A percentile compares a stretch with the other conserved stretches of the same genome.
Conservation (phyloP, 768 basidiomycete species). For the Austroboletus eburneus region DNA sequence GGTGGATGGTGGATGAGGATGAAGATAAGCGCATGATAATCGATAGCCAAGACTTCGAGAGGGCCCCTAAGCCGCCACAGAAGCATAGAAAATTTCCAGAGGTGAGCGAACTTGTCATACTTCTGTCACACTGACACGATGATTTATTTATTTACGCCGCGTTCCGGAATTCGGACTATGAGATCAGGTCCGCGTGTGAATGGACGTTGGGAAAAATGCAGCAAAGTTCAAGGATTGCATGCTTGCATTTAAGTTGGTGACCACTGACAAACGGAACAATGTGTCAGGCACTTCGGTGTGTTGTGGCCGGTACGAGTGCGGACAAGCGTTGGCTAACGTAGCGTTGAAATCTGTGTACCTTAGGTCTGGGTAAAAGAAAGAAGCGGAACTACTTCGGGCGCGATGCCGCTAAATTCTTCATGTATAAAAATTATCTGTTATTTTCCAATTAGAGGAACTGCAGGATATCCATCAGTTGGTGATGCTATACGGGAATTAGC, state of each 20-base stretch:
- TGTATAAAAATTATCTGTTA: conserved; percentile 8
- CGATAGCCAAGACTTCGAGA: conserved; percentile 20
- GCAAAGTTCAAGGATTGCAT: conserved; percentile 16
- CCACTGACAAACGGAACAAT: conserved; percentile 3
- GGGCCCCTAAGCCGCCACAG: conserved; percentile 23
- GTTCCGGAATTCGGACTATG: conserved; percentile 10
- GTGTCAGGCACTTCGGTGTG: not conserved
- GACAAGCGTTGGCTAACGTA: not conserved
- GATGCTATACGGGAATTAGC: conserved; percentile 20
- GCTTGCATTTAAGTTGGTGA: too few species aligned
- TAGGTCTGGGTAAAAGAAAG: not conserved
- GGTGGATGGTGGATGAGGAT: not conserved
- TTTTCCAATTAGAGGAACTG: conserved; percentile 1
- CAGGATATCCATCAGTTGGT: conserved; percentile 7
- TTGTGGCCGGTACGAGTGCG: not conserved
- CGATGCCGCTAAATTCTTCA: conserved; percentile 13
- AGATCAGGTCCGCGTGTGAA: conserved; percentile 18
- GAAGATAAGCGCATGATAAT: conserved; percentile 22
- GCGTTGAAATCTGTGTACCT: too few species aligned
- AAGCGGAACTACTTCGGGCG: conserved; percentile 2
- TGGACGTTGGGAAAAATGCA: conserved; percentile 5
- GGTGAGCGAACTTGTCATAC: conserved; percentile 14
- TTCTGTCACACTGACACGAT: conserved; percentile 18
- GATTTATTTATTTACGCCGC: conserved; percentile 18
- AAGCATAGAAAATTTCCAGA: conserved; percentile 23